Evolutionary conservation across 805 yeast genomes (phyloP).

Genomic region (Yamadazyma phyllophila): DNA sequence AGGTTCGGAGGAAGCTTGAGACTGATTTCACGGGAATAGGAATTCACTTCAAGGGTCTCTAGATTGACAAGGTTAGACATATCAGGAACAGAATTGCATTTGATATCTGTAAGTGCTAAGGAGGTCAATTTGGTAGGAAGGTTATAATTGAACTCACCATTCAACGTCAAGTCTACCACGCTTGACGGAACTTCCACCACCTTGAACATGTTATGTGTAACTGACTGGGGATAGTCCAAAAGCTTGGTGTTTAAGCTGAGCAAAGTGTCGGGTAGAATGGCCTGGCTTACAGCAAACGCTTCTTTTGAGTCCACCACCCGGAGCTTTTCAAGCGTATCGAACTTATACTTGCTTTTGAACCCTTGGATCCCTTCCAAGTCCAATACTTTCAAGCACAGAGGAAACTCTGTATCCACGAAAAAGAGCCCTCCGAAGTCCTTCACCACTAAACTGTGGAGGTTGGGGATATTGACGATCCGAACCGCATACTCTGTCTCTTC

Average conservation of each 20-base stretch:
- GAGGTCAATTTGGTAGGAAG: neutral
- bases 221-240: neutral
- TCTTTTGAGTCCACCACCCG: neutral
- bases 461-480: neutral
- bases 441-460: neutral
- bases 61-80: neutral
- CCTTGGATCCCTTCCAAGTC: neutral
- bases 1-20: neutral
- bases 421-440: neutral
- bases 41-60: neutral
- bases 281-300: neutral
- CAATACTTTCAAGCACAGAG: neutral
- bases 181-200: neutral
- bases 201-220: neutral
- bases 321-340: neutral
- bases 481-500: conserved; percentile 1
- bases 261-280: neutral
- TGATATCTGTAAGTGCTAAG: neutral
- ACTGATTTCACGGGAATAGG: neutral
- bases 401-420: neutral
- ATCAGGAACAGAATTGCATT: neutral
- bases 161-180: neutral
- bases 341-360: neutral
- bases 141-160: neutral
- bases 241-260: neutral